Conservation (phyloP, 768 basidiomycete genomes). For the Tricholoma matsutake region DNA sequence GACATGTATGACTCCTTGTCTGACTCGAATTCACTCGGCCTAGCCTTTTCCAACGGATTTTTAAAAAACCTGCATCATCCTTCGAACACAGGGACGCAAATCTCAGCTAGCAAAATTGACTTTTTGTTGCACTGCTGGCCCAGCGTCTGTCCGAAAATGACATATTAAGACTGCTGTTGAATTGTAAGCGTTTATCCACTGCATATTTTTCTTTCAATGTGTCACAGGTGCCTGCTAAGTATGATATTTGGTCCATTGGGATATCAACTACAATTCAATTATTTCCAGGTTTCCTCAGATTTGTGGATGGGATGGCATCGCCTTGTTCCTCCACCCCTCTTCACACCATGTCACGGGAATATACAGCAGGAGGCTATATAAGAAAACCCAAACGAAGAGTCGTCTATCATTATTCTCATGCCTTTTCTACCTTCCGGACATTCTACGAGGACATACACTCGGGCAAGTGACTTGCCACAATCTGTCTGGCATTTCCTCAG, state of each 20-base stretch:
- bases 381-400: background rate
- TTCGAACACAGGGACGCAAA: background rate
- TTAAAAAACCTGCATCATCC: background rate
- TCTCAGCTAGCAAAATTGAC: background rate
- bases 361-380: background rate
- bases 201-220: background rate
- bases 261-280: background rate
- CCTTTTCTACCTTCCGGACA: conserved; percentile 9
- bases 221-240: no score
- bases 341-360: background rate
- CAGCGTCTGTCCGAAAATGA: background rate
- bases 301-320: background rate
- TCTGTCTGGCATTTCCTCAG: conserved; percentile 36
- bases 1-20: background rate
- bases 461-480: conserved; percentile 34
- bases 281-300: background rate
- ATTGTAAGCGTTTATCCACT: background rate
- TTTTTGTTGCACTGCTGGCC: background rate
- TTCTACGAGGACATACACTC: conserved; percentile 18
- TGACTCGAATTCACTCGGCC: background rate
- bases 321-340: background rate
- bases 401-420: conserved; percentile 1
- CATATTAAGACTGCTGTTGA: background rate
- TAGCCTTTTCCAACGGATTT: background rate
- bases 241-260: background rate